Evolutionary conservation across 208 protist species (phyloP).

Genomic region (Leishmania aethiopica): DNA sequence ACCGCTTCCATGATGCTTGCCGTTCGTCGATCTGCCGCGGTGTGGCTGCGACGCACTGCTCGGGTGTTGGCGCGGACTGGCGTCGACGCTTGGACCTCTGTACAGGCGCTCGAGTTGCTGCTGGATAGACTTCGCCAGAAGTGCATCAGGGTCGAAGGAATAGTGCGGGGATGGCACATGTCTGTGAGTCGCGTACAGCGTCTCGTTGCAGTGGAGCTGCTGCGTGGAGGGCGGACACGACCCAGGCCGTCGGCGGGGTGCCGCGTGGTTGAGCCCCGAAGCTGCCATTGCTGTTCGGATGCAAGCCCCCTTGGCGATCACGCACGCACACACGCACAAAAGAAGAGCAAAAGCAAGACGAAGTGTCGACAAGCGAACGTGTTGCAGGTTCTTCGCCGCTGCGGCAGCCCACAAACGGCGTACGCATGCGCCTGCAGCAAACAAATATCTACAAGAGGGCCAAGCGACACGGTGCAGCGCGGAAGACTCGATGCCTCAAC

Average conservation of each 20-base stretch:
- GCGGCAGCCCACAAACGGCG: neutral
- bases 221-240: neutral
- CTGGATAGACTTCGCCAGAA: slow-evolving; percentile 17
- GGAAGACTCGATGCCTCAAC: neutral
- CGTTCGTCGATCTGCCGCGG: neutral
- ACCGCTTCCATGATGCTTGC: neutral
- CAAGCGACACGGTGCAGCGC: neutral
- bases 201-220: neutral
- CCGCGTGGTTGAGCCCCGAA: neutral
- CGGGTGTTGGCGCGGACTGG: neutral
- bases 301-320: neutral
- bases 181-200: neutral
- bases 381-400: neutral
- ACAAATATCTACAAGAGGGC: neutral
- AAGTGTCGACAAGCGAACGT: neutral
- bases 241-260: neutral
- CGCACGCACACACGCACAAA: neutral
- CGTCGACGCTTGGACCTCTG: slow-evolving; percentile 3
- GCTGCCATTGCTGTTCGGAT: neutral
- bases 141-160: slow-evolving; percentile 14
- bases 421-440: neutral
- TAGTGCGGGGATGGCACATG: slow-evolving; percentile 4
- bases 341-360: neutral
- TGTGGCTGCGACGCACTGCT: neutral
- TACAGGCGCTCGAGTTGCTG: slow-evolving; percentile 17